These are phyloP conservation scores for Cytospora leucostoma DNA, from an alignment of 2,329 filamentous ascomycete genomes.

Conservation along the genomic window DNA sequence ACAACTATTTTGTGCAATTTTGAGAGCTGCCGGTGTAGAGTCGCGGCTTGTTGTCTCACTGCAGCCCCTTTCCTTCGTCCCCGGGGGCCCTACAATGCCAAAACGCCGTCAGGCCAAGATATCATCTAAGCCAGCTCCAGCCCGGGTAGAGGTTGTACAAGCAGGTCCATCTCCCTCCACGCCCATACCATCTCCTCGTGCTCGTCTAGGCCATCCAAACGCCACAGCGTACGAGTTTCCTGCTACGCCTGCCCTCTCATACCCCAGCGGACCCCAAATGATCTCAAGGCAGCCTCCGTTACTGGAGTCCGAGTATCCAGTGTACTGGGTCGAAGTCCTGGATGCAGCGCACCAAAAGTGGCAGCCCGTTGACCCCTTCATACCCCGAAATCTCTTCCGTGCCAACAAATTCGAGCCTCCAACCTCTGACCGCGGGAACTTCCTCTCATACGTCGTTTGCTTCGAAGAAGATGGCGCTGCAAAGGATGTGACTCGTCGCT, in stretches of 20 bases:
- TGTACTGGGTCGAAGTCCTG: constrained; percentile 95
- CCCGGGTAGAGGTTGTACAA: constrained; percentile 7
- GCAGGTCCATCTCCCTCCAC: constrained; percentile 35
- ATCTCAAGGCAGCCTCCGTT: constrained; percentile 43
- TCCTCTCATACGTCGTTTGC: constrained; percentile 78
- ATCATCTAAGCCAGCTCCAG: constrained; percentile 31
- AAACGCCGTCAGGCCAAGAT: constrained; percentile 41
- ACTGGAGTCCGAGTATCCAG: constrained; percentile 73
- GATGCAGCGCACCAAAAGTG: constrained; percentile 87
- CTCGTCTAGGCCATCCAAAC: constrained; percentile 55
- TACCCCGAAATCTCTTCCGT: constrained; percentile 77
- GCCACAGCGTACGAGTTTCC: constrained; percentile 57
- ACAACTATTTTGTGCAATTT: constrained; percentile 84
- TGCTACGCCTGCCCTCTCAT: constrained; percentile 41
- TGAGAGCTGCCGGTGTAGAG: constrained; percentile 80
- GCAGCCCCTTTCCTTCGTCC: constrained; percentile 74
- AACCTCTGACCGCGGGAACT: constrained; percentile 72
- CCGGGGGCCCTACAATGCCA: constrained; percentile 51
- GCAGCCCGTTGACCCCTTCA: constrained; percentile 83
- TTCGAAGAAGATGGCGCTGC: constrained; percentile 80
- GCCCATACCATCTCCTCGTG: constrained; percentile 42
- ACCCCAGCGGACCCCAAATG: constrained; percentile 36
- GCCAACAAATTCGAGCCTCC: constrained; percentile 81
- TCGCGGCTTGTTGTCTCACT: constrained; percentile 86
- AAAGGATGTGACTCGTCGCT: constrained; percentile 84